Evolutionary conservation across 169 alveolate species (phyloP), one percentile per base, ranked within the genome.

Genomic region (Cryptosporidium sp.): DNA sequence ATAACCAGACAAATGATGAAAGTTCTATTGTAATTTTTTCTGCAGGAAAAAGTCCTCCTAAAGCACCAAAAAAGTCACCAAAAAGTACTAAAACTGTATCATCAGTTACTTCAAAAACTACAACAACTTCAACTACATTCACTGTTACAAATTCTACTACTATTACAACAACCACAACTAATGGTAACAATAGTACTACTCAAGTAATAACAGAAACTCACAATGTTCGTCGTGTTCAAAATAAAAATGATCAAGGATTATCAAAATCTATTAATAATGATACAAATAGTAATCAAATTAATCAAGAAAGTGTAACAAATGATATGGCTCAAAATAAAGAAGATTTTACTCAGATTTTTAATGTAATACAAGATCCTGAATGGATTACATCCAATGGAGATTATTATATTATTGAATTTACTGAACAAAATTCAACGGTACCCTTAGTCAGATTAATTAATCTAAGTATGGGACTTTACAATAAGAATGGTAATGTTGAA

Each of bases 391-490:
- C 56, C 16, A 65, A 80, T 62, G 89, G 89, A 9, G 89, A 80
- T 42, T 80, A 80, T 48, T 65, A 80, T 62, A 62, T 80, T 23
- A 80, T 80, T 42, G 89, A 80, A 65, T 80, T 80, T 62, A 29
- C 68, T 0, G 75, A 65, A 14, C 67, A 39, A 29, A 80, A 80
- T 62, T 61, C 89, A 1, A 45, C 89, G 12, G 75, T 48, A 9
- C 89, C 89, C 8, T 16, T 80, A 18, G 80, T 80, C 23, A 60
- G 75, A 42, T 80, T 80, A 48, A 65, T 80, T 62, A 80, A 65
- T 48, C 45, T 80, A 80, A 80, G 89, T 60, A 65, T 80, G 44
- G 89, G 80, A 44, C 62, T 80, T 16, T 80, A 80, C 9, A 80
- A 80, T 80, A 80, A 60, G 45, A 80, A 80, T 42, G 68, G 53